Percentiles rank a stretch among this genome's conserved stretches.
phyloP scores from a whole-genome alignment of 2,329 filamentous ascomycete genomes.

The Podosphaera fusca region DNA sequence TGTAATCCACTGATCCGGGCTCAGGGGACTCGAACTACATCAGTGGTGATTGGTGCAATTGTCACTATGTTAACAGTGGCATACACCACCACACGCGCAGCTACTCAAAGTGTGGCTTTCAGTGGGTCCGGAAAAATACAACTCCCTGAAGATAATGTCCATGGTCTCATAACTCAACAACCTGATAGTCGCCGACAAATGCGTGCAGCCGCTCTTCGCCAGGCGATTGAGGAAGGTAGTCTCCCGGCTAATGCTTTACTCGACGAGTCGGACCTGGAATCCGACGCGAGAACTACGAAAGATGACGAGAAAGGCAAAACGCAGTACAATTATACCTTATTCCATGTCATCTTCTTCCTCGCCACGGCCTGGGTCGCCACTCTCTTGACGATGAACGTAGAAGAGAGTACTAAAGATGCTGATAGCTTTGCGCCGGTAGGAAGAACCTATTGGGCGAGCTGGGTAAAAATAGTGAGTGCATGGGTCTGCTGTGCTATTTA shows the following conservation, averaged over 20 bases:
- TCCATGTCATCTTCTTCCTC: constrained; percentile 94
- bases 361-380: constrained; percentile 93
- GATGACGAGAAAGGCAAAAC: constrained; percentile 79
- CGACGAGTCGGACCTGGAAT: constrained; percentile 41
- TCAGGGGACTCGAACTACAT: constrained; percentile 70
- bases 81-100: constrained; percentile 90
- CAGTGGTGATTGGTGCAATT: constrained; percentile 76
- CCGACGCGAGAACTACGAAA: constrained; percentile 35
- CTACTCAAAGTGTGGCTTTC: constrained; percentile 66
- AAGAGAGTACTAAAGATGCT: constrained; percentile 35
- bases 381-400: constrained; percentile 58
- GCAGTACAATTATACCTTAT: constrained; percentile 89
- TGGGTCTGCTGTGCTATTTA: constrained; percentile 96
- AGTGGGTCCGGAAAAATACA: constrained; percentile 38
- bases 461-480: constrained; percentile 95
- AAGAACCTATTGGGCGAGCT: constrained; percentile 87
- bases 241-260: constrained; percentile 73
- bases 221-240: constrained; percentile 79
- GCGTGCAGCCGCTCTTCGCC: constrained; percentile 73
- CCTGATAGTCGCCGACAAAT: constrained; percentile 63
- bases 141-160: constrained; percentile 52
- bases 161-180: constrained; percentile 72
- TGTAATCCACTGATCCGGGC: constrained; percentile 85
- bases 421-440: constrained; percentile 84
- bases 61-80: constrained; percentile 93